These are phyloP conservation scores for Curvularia eragrostidis DNA, from an alignment of 2,329 filamentous ascomycete genomes.

Conservation along the genomic window DNA sequence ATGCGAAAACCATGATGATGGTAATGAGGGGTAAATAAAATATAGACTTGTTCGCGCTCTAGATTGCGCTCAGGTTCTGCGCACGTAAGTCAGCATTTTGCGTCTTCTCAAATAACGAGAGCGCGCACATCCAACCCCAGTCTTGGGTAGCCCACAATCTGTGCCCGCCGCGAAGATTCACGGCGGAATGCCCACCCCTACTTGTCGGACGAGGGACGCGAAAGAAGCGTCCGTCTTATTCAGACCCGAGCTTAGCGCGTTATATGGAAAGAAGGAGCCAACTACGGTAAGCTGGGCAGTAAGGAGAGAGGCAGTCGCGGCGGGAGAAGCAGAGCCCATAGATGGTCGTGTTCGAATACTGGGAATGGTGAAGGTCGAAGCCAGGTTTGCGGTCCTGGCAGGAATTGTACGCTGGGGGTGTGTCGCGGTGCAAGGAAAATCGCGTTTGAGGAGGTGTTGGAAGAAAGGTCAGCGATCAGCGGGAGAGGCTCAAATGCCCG, in stretches of 20 bases:
- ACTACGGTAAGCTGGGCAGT: conserved; percentile 44
- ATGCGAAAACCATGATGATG: conserved; percentile 44
- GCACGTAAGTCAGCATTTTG: conserved; percentile 34
- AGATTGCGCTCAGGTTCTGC: conserved; percentile 27
- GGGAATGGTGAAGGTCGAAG: conserved; percentile 28
- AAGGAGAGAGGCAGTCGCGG: conserved; percentile 40
- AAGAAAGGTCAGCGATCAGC: conserved; percentile 27
- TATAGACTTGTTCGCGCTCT: conserved; percentile 15
- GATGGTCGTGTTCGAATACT: conserved; percentile 44
- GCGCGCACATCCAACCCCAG: conserved; percentile 37
- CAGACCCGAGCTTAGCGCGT: conserved; percentile 46
- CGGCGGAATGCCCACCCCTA: conserved; percentile 59
- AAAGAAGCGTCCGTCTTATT: conserved; percentile 56
- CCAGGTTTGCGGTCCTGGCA: conserved; percentile 44
- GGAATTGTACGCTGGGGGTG: conserved; percentile 17
- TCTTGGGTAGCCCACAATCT: conserved; percentile 45
- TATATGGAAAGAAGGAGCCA: conserved; percentile 44
- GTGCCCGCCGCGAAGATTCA: conserved; percentile 58
- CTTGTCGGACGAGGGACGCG: conserved; percentile 55
- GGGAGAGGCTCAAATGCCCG: conserved; percentile 29
- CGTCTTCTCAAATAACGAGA: conserved; percentile 15
- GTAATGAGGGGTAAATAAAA: conserved; percentile 16
- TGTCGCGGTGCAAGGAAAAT: conserved; percentile 21
- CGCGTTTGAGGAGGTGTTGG: conserved; percentile 26
- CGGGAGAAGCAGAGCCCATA: conserved; percentile 54